These are phyloP conservation scores for Colletotrichum sp. DNA, from an alignment of 2,329 filamentous ascomycete genomes.

Conservation along the genomic window DNA sequence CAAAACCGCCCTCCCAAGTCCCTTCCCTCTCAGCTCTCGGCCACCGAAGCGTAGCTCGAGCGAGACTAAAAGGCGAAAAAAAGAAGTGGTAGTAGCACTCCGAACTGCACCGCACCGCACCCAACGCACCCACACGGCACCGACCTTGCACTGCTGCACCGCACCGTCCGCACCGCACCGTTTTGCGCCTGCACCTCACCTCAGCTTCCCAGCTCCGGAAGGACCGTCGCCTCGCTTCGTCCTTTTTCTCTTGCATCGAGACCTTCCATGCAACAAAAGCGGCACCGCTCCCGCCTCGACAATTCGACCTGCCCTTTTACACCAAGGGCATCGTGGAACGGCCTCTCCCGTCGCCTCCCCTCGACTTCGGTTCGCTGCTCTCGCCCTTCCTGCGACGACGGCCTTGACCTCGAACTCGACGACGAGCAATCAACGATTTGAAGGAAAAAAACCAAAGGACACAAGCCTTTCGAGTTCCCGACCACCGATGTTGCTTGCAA, in stretches of 20 bases:
- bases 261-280: conserved; percentile 19
- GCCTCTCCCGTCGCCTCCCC: background rate
- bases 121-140: conserved; percentile 2
- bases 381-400: background rate
- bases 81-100: conserved; percentile 10
- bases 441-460: background rate
- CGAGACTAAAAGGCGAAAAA: conserved; percentile 2
- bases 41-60: conserved; percentile 21
- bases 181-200: background rate
- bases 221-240: background rate
- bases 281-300: conserved; percentile 6
- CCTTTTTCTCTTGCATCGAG: background rate
- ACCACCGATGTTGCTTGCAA: conserved; percentile 15
- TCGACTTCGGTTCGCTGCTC: background rate
- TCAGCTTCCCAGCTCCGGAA: background rate
- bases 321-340: conserved; percentile 15
- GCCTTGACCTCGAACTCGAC: background rate
- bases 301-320: background rate
- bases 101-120: conserved; percentile 9
- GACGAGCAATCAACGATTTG: background rate
- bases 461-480: background rate
- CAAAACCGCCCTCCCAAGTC: background rate
- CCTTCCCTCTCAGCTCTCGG: conserved; percentile 4
- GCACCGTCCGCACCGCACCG: background rate
- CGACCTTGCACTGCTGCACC: conserved; percentile 14